These are phyloP conservation scores for Zymoseptoria pseudotritici DNA, from an alignment of 2,329 filamentous ascomycete species.

Conservation along the genomic window DNA sequence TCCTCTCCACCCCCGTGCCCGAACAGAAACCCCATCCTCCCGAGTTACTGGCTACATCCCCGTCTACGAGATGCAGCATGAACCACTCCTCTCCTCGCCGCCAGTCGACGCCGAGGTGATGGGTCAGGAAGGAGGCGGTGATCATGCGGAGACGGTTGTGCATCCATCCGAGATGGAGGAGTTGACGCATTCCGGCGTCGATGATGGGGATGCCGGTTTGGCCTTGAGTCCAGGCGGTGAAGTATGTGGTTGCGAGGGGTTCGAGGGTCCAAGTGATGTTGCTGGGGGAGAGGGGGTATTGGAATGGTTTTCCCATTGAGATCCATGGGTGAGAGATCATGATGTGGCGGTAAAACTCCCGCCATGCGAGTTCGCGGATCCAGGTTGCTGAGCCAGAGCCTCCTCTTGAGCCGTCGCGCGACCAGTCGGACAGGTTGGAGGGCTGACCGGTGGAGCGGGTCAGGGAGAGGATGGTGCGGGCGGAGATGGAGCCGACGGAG, in stretches of 20 bases:
- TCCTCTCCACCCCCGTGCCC: conserved; percentile 69
- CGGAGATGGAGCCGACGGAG: conserved; percentile 59
- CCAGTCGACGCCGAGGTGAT: conserved; percentile 78
- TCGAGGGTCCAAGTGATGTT: conserved; percentile 66
- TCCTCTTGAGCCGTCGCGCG: conserved; percentile 36
- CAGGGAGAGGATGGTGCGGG: conserved; percentile 57
- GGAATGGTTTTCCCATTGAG: conserved; percentile 71
- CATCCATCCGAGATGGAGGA: conserved; percentile 64
- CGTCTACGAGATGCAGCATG: conserved; percentile 73
- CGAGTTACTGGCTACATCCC: conserved; percentile 74
- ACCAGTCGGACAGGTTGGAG: conserved; percentile 49
- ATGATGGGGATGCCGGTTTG: conserved; percentile 75
- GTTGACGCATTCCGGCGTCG: conserved; percentile 78
- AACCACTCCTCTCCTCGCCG: conserved; percentile 73
- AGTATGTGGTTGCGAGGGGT: conserved; percentile 43
- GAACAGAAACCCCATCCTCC: conserved; percentile 61
- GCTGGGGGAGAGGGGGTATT: conserved; percentile 62
- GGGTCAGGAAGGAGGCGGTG: conserved; percentile 69
- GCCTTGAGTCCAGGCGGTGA: conserved; percentile 67
- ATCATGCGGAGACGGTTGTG: conserved; percentile 84
- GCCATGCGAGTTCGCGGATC: conserved; percentile 80
- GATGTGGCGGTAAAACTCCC: conserved; percentile 84
- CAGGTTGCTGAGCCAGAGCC: conserved; percentile 60
- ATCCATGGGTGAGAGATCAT: conserved; percentile 78
- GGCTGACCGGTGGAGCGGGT: conserved; percentile 58